Evolutionary conservation across 768 basidiomycete genomes (phyloP).

Genomic region (Collybiopsis confluens): DNA sequence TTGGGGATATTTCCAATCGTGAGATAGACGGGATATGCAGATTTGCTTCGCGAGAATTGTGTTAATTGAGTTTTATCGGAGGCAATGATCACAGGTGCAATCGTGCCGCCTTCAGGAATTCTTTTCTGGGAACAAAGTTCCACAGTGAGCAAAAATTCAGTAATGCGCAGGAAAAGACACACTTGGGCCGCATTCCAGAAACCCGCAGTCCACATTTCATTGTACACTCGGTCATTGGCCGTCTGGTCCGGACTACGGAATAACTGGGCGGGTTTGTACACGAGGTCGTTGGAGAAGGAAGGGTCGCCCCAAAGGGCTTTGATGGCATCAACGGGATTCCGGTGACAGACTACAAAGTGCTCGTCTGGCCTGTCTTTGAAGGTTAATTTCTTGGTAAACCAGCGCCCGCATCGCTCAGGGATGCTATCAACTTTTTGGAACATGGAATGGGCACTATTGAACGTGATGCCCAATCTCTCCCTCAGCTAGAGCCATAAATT

Average conservation of each 20-base stretch:
- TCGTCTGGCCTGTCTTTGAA: constrained; percentile 6
- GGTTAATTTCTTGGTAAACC: constrained; percentile 12
- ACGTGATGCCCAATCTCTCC: no score
- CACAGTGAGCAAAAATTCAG: no score
- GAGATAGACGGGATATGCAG: constrained; percentile 29
- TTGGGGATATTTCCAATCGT: constrained; percentile 28
- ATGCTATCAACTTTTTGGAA: no score
- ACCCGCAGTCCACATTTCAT: background rate
- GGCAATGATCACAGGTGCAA: no score
- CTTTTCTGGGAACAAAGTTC: no score
- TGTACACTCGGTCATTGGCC: background rate
- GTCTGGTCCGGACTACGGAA: background rate
- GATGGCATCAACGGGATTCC: constrained; percentile 20
- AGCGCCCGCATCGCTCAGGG: background rate
- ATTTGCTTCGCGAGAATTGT: constrained; percentile 25
- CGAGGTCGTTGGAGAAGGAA: constrained; percentile 17
- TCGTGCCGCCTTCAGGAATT: no score
- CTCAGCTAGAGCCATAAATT: no score
- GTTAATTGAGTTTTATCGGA: no score
- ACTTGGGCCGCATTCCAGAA: background rate
- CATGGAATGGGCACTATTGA: no score
- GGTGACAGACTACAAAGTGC: constrained; percentile 17
- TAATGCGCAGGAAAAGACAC: no score
- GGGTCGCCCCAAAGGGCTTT: constrained; percentile 21
- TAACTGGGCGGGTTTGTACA: constrained; percentile 19